Percentiles rank a stretch among this genome's conserved stretches.
These are phyloP conservation scores for Salix koriyanagi DNA, from an alignment of 345 rosid genomes.

Conservation along the genomic window DNA sequence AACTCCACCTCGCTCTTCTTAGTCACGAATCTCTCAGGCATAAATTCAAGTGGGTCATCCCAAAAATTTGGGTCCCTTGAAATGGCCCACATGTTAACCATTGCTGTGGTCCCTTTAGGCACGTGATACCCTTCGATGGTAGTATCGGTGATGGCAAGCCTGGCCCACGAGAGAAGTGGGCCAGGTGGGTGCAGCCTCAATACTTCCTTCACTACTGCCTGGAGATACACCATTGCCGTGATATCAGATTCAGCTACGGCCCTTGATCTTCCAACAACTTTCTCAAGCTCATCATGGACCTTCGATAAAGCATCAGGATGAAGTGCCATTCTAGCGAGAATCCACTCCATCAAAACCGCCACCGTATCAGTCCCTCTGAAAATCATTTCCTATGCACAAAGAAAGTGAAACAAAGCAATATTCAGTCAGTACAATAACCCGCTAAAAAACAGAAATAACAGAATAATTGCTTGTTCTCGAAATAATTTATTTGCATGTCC, in stretches of 20 bases:
- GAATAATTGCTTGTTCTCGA: not conserved
- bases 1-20: constrained; percentile 45
- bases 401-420: not conserved
- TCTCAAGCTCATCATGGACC: constrained; percentile 70
- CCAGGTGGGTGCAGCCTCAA: constrained; percentile 94
- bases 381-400: constrained; percentile 65
- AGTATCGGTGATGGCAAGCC: constrained; percentile 70
- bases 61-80: constrained; percentile 67
- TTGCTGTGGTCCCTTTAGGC: constrained; percentile 85
- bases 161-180: constrained; percentile 89
- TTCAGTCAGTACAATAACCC: constrained; percentile 10
- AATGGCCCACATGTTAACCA: constrained; percentile 99
- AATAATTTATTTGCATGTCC: not conserved
- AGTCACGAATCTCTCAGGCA: constrained; percentile 58
- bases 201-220: constrained; percentile 74
- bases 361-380: constrained; percentile 88
- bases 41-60: constrained; percentile 61
- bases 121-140: constrained; percentile 67
- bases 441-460: not conserved
- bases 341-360: constrained; percentile 88
- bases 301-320: constrained; percentile 58
- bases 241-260: constrained; percentile 54
- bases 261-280: constrained; percentile 53
- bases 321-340: constrained; percentile 70
- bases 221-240: constrained; percentile 43